These are phyloP conservation scores for Trametes sp. DNA, from an alignment of 1,284 basidiomycete genomes.

Conservation along the genomic window DNA sequence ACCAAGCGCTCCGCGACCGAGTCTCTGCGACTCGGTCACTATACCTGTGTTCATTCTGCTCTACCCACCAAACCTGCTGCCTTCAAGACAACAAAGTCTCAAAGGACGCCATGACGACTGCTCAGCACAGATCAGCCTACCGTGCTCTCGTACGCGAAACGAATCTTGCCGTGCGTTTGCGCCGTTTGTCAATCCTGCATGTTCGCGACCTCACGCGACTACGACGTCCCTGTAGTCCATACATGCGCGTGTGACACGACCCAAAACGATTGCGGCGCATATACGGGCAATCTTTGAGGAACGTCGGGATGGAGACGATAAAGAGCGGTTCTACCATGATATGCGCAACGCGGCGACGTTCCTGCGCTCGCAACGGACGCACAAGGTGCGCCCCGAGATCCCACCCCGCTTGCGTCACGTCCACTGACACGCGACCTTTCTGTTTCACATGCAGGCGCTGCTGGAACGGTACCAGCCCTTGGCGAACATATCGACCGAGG, in stretches of 20 bases:
- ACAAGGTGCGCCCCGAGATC: conserved; percentile 51
- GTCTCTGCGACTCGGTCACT: too few relatives aligned
- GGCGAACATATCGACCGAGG: conserved; percentile 78
- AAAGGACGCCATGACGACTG: conserved; percentile 21
- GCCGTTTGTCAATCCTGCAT: background rate
- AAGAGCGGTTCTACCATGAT: conserved; percentile 51
- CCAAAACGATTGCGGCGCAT: conserved; percentile 53
- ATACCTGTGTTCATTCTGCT: background rate
- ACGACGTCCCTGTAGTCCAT: conserved; percentile 49
- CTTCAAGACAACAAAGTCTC: background rate
- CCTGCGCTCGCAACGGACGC: conserved; percentile 70
- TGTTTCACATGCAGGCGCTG: conserved; percentile 56
- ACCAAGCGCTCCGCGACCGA: too few relatives aligned
- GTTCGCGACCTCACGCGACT: conserved; percentile 18
- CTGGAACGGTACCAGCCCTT: conserved; percentile 89
- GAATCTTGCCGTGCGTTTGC: conserved; percentile 48
- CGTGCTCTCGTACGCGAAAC: conserved; percentile 54
- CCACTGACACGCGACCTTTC: conserved; percentile 10
- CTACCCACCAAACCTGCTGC: background rate
- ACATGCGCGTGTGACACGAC: conserved; percentile 52
- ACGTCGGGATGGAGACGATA: conserved; percentile 39
- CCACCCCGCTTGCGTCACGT: background rate
- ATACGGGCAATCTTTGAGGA: conserved; percentile 68
- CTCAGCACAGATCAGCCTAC: conserved; percentile 43
- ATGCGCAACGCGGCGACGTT: conserved; percentile 76